Evolutionary conservation across 768 basidiomycete genomes (phyloP), one percentile per base, ranked within the genome.

Genomic region (Xerocomus potaroensis): DNA sequence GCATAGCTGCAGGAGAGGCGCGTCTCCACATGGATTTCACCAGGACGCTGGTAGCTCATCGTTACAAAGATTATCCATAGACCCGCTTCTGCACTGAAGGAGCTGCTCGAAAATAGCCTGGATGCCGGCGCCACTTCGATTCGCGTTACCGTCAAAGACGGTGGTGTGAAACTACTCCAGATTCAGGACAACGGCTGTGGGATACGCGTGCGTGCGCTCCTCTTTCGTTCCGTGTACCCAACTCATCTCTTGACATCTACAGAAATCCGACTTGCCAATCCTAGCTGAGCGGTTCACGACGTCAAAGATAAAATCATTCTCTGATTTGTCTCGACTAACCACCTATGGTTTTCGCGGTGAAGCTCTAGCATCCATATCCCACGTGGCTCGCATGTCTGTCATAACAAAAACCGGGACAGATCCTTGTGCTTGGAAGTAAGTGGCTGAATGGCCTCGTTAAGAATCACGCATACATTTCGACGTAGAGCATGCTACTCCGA

Each of bases 291-390:
- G 96, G 6, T 97, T 95, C 62, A 95, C 95, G 12, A 99, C 96
- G 0, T 95, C 92, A 3, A 99, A 98, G 60, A 69, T 99, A 5
- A 78, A 81, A 1, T 79, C 80, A 0, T 99, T 91, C 59, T 83
- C 87, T 4, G 96, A 99, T 60, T 65, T 99, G 44, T 80, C 83
- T 27, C 74, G 72, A n/a, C 74, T 99, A 29, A 75, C 78, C 2
- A 98, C 95, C 0, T 98, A 97, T 64, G 96, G 96, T 1, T 99
- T 99, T 66, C 80, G 96, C 42, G 95, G 96, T 23, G 96, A 99
- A 69, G 96, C 96, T 0, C 70, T 99, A 39, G 96, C 95, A 3
- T 94, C 91, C 11, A 91, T 99, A 49, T 94, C 91, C 5, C 92
- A 96, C 67, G 91, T 95, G 32, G 84, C 93, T 1, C 88, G 87